phyloP scores from a whole-genome alignment of 2,329 filamentous ascomycete species.

The Aspergillus sp. region DNA sequence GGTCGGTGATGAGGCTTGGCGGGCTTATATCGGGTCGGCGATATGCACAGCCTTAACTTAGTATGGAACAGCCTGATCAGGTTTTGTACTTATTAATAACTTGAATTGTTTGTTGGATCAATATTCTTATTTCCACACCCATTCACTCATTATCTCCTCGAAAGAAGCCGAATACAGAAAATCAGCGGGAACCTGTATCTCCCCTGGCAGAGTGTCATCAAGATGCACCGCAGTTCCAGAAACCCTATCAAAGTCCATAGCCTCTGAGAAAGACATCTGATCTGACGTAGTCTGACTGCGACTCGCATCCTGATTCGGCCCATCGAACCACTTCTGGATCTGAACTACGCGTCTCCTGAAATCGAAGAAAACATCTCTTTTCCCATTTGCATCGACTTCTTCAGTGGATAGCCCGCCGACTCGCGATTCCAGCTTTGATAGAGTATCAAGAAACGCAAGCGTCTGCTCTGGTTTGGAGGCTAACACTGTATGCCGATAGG shows the following conservation, averaged over 20 bases:
- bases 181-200: not conserved
- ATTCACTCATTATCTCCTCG: not conserved
- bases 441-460: not conserved
- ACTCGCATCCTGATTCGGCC: too few relatives aligned
- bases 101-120: too few relatives aligned
- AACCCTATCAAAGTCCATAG: not conserved
- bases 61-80: too few relatives aligned
- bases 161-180: not conserved
- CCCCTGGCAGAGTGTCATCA: not conserved
- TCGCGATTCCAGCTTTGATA: not conserved
- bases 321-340: not conserved
- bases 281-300: too few relatives aligned
- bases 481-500: conserved; percentile 9
- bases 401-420: not conserved
- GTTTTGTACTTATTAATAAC: too few relatives aligned
- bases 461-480: not conserved
- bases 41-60: not conserved
- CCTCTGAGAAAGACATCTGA: not conserved
- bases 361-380: not conserved
- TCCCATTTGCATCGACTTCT: not conserved
- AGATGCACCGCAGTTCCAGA: not conserved
- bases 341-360: not conserved
- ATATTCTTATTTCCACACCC: not conserved
- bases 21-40: not conserved
- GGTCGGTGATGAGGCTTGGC: not conserved